Base-by-base conservation (phyloP, 2,329 filamentous ascomycete genomes). In the Diplocarpon mali region DNA sequence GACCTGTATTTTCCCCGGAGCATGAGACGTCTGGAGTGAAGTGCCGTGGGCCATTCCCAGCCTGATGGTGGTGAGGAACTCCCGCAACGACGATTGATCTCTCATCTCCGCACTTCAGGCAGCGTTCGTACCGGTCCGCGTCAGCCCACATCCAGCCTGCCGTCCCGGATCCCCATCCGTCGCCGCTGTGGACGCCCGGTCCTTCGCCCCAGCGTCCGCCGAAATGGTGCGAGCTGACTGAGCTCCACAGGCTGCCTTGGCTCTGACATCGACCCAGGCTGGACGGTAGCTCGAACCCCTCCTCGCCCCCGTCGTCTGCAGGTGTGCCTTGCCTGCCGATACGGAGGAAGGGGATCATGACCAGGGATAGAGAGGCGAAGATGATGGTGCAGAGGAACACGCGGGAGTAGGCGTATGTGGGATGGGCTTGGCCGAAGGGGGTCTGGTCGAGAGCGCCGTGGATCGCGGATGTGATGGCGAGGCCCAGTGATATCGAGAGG, bases 381-480 rank as follows among this genome's bases (percentile, higher is more conserved):
- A 64, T 69, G 2, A 69, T 59, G 0, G 67, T 62, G 14, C 71
- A 71, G 64, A 73, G 70, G 50, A 75, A 76, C 0, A 67, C 67
- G 8, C 68, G 67, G 3, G 68, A 66, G 52, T 71, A 78, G 7
- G 73, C 69, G 44, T 71, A 62, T 14, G 50, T 52, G 29, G 70
- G 67, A 40, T 72, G 67, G 0, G 67, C 68, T 49, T 70, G 72
- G 11, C 34, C 49, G 35, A 28, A 17, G 5, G 32, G 16, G 2
- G 46, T 43, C 17, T 52, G 34, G 14, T 42, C 32, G 2, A 45
- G 35, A 34, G 50, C 43, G 13, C 48, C 50, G 54, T 73, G 80
- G 7, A 80, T 67, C 0, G 78, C 77, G 0, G 78, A 82, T 2
- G 75, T 70, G 39, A 83, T 69, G 1, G 76, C 77, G 43, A 81